These are phyloP conservation scores for Clitoria ternatea DNA, from an alignment of 306 rosid species.

Conservation along the genomic window DNA sequence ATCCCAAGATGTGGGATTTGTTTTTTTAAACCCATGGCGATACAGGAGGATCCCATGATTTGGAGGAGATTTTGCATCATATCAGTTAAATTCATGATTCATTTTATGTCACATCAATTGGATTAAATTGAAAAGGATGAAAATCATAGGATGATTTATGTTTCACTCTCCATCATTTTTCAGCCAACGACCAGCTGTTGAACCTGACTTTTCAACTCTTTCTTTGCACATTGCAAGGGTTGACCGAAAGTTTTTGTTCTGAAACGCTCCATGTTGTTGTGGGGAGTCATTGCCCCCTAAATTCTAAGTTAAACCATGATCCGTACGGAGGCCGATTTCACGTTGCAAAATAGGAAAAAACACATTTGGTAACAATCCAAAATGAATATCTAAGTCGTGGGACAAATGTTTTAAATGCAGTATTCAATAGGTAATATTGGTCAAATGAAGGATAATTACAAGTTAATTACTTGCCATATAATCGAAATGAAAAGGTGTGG, in stretches of 20 bases:
- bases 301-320: too few relatives aligned
- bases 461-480: neutral
- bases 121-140: neutral
- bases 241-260: neutral
- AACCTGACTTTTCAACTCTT: neutral
- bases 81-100: neutral
- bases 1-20: too few relatives aligned
- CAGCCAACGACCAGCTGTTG: neutral
- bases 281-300: too few relatives aligned
- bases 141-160: neutral
- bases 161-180: slow-evolving; percentile 2
- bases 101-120: slow-evolving; percentile 21
- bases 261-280: too few relatives aligned
- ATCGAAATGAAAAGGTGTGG: neutral
- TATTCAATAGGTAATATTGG: too few relatives aligned
- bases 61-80: neutral
- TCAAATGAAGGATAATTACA: neutral
- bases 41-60: neutral
- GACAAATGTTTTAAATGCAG: too few relatives aligned
- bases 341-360: too few relatives aligned
- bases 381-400: too few relatives aligned
- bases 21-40: too few relatives aligned
- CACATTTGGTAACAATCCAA: too few relatives aligned
- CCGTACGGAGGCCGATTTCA: too few relatives aligned
- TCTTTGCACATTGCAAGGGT: neutral